Base-by-base conservation (phyloP, 306 rosid genomes). In the Sphenostylis stenocarpa region DNA sequence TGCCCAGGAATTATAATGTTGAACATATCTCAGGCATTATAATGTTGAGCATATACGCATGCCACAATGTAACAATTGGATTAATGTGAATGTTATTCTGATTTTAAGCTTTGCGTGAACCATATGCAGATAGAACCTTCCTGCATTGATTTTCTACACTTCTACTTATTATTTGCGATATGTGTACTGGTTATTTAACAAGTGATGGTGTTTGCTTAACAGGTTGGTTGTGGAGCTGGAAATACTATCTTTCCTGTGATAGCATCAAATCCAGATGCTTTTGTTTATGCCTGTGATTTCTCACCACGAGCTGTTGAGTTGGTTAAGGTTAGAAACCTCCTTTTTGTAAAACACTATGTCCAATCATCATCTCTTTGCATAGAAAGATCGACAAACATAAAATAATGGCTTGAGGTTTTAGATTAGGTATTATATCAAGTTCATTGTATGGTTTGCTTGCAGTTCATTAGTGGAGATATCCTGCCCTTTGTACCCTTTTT, bases 191-290 rank as follows among this genome's bases (percentile, higher is more conserved):
- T 26, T 49, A 70, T 76, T 58, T 33, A 56, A 34, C 47, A 38
- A 72, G 43, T 55, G 36, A 66, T 13, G 78, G 69, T 77, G 56
- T 47, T 62, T 56, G 15, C 63, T 79, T 28, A 65, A 77, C 93
- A 95, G 98, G 87, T 80, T 67, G 97, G 97, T 49, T 92, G 97
- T 83, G 97, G 97, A 84, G 93, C 95, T 72, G 98, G 98, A 75
- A 95, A 95, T 82, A 92, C 93, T n/a, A 87, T 87, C 53, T 95
- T 90, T 67, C 98, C 98, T 41, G 87, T 95, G 86, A 77, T 95
- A 55, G 88, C 89, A 0, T 84, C 92, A 57, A 85, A 88, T 77
- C 87, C 89, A 11, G 89, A 90, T 70, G 85, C 87, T 73, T 92
- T 92, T 76, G 90, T 89, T 70, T 90, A 90, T 80, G 98, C 97